A percentile compares a stretch with the other conserved stretches of the same genome.
Evolutionary conservation across 2,329 filamentous ascomycete species (phyloP).

Genomic region (Helotiales sp.): DNA sequence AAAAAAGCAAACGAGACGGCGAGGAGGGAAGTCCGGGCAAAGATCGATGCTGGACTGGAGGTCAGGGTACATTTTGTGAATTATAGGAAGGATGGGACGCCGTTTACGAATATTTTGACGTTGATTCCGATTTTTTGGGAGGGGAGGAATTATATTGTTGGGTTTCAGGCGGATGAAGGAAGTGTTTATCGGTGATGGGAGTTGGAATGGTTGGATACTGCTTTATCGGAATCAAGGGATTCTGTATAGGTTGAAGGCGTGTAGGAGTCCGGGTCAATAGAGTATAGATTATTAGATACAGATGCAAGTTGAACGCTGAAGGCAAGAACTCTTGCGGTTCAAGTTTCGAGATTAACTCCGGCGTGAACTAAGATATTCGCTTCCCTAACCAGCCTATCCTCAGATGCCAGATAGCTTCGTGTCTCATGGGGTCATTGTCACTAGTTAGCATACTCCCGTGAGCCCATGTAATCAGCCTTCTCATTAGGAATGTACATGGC

Average conservation of each 20-base stretch:
- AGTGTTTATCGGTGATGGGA: background rate
- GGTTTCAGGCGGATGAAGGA: constrained; percentile 33
- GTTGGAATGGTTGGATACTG: background rate
- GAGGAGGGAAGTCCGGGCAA: constrained; percentile 80
- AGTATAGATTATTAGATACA: background rate
- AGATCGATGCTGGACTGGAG: constrained; percentile 73
- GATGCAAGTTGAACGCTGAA: background rate
- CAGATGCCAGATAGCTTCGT: no score
- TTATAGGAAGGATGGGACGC: constrained; percentile 89
- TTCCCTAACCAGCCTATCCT: no score
- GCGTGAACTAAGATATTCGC: no score
- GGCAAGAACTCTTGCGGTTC: background rate
- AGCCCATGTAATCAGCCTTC: no score
- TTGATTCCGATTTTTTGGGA: constrained; percentile 93
- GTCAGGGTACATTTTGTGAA: constrained; percentile 92
- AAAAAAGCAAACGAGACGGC: constrained; percentile 86
- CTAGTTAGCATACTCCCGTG: no score
- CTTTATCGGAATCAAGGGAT: background rate
- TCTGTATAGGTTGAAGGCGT: background rate
- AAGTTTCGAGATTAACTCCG: no score
- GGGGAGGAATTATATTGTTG: constrained; percentile 34
- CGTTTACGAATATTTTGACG: constrained; percentile 89
- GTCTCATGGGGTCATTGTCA: no score
- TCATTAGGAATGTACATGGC: no score
- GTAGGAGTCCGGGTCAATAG: background rate